phyloP scores from a whole-genome alignment of 768 basidiomycete genomes.

The Lactifluus rugatus region DNA sequence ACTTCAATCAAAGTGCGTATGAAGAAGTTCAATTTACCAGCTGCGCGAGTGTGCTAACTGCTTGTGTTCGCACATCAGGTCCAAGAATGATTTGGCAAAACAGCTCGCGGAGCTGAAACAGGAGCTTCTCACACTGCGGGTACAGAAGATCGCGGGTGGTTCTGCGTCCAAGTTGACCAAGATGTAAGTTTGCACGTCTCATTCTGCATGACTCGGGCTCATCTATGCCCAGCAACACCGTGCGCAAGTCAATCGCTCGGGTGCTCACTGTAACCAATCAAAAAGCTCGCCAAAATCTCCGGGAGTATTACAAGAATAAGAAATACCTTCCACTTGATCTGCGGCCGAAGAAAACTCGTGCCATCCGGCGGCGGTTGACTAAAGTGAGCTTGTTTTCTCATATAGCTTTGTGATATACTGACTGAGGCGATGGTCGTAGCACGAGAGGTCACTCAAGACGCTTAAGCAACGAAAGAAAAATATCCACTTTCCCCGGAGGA shows the following conservation, averaged over 20 bases:
- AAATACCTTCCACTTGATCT: conserved; percentile 96
- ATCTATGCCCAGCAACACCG: conserved; percentile 56
- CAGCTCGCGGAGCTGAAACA: conserved; percentile 90
- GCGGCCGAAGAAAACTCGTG: conserved; percentile 95
- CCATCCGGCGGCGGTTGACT: conserved; percentile 91
- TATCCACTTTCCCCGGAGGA: conserved; percentile 84
- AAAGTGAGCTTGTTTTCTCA: conserved; percentile 43
- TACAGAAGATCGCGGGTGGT: conserved; percentile 96
- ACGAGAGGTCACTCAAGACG: conserved; percentile 79
- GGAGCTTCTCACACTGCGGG: conserved; percentile 88
- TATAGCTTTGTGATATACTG: neutral
- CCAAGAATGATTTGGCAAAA: conserved; percentile 93
- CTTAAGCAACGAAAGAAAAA: conserved; percentile 92
- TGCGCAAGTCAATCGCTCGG: conserved; percentile 98
- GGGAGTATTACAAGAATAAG: conserved; percentile 97
- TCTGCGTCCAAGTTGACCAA: conserved; percentile 93
- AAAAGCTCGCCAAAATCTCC: conserved; percentile 92
- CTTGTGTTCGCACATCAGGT: conserved; percentile 38
- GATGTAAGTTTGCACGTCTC: conserved; percentile 56
- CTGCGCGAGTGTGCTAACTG: neutral
- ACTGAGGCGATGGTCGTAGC: conserved; percentile 35
- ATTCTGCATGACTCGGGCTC: neutral
- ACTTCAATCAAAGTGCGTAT: conserved; percentile 85
- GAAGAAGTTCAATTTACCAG: neutral
- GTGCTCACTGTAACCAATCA: conserved; percentile 98